phyloP scores from a whole-genome alignment of 805 yeast genomes.

The Saccharomycopsis sp. region DNA sequence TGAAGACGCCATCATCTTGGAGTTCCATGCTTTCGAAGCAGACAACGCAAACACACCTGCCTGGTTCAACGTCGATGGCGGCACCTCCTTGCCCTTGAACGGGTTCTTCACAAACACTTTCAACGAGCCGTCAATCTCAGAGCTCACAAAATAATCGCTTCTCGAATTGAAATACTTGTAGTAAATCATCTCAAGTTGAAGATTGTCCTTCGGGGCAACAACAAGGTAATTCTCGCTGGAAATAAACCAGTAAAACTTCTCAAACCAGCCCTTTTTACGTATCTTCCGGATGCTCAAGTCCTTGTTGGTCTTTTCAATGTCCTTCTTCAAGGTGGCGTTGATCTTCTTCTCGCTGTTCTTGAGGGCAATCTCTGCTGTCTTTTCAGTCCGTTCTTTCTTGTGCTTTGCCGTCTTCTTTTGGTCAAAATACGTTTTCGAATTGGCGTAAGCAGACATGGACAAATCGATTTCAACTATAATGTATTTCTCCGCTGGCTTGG shows the following conservation, averaged over 20 bases:
- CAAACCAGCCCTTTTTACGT: conserved; percentile 81
- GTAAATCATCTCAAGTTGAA: conserved; percentile 73
- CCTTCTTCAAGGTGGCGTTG: conserved; percentile 56
- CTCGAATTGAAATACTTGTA: conserved; percentile 62
- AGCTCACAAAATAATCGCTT: conserved; percentile 62
- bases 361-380: conserved; percentile 67
- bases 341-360: conserved; percentile 77
- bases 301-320: conserved; percentile 48
- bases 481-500: conserved; percentile 22
- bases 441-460: conserved; percentile 71
- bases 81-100: conserved; percentile 54
- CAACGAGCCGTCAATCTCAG: conserved; percentile 66
- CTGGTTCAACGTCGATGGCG: conserved; percentile 82
- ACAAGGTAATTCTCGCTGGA: conserved; percentile 82
- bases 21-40: conserved; percentile 83
- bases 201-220: conserved; percentile 74
- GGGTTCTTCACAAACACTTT: conserved; percentile 80
- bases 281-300: conserved; percentile 43
- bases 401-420: conserved; percentile 65
- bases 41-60: conserved; percentile 83
- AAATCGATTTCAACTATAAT: conserved; percentile 60
- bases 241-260: conserved; percentile 91
- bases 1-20: conserved; percentile 70
- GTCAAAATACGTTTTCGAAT: conserved; percentile 74
- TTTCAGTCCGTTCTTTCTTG: conserved; percentile 73